Evolutionary conservation across 176 grass and related monocot genomes (phyloP).

Genomic region (Alloteropsis semialata): DNA sequence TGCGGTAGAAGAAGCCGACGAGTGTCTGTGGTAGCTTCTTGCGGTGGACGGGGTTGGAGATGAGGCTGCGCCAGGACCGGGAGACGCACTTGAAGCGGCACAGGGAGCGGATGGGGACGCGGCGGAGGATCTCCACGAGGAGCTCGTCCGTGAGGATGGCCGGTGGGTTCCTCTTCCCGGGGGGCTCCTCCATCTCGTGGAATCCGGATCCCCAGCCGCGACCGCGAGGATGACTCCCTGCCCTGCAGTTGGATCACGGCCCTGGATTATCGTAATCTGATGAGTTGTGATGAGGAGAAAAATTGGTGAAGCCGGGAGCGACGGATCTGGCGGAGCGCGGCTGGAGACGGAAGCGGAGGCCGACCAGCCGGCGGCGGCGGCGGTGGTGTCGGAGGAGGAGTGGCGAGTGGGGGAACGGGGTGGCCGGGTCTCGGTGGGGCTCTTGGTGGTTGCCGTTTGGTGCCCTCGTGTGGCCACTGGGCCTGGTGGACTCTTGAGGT

Average conservation of each 20-base stretch:
- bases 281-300: no score
- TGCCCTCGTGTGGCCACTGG: no score
- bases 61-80: background rate
- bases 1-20: background rate
- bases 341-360: no score
- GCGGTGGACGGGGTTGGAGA: background rate
- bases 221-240: background rate
- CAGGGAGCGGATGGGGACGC: background rate
- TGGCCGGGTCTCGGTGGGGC: no score
- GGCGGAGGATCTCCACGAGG: background rate
- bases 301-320: no score
- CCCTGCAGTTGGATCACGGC: background rate
- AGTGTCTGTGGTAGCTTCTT: constrained; percentile 6
- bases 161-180: background rate
- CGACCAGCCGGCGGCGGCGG: no score
- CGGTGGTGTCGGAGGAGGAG: no score
- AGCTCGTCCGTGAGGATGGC: background rate
- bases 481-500: no score
- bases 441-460: no score
- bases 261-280: no score
- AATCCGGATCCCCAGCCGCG: background rate
- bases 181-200: background rate
- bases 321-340: no score
- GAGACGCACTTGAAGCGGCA: constrained; percentile 4
- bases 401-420: no score